Evolutionary conservation across 805 yeast species (phyloP), one percentile per base, ranked within the genome.

Genomic region (Teunomyces lycoperdinae): DNA sequence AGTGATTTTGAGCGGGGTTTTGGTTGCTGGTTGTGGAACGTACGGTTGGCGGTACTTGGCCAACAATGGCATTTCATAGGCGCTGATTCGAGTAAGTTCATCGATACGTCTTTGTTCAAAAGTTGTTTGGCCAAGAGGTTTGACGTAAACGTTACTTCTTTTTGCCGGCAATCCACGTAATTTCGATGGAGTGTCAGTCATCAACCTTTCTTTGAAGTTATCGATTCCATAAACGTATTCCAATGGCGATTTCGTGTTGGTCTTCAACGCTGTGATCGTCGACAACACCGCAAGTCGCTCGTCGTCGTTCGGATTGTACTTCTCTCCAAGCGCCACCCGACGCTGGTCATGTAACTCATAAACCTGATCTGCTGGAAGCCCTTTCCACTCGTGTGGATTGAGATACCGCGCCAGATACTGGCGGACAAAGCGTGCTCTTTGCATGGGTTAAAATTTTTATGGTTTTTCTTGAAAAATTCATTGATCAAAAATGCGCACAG

Each of bases 21-120:
- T 70, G 13, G 58, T 61, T 9, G 56, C 55, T 5, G 74, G 55
- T 10, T 73, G 73, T 16, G 84, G 84, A 30, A 60, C 64, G 70
- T 87, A 91, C 50, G 75, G 77, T 66, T 85, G 82, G 56, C 92
- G 84, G 63, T 77, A 87, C 64, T 89, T 83, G 36, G 84, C 83
- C 53, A 94, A 75, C 47, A 82, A 78, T 5, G 99, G 99, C 75
- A 92, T 78, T 64, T 92, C 98, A 68, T 85, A 92, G 0, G 97
- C 97, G 9, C 95, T 89, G 39, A 89, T 75, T 58, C 97, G 79
- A 60, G 84, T 84, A 58, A 84, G 82, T 53, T 86, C 81, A 56
- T 96, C 83, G 56, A 80, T 83, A 54, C 81, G 85, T 61, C 97
- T 79, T 58, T 83, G 87, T 44, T 70, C 63, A 50, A 70, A 74